A percentile compares a stretch with the other conserved stretches of the same genome.
phyloP scores from a whole-genome alignment of 2,329 filamentous ascomycete species.

The Neonectria punicea region DNA sequence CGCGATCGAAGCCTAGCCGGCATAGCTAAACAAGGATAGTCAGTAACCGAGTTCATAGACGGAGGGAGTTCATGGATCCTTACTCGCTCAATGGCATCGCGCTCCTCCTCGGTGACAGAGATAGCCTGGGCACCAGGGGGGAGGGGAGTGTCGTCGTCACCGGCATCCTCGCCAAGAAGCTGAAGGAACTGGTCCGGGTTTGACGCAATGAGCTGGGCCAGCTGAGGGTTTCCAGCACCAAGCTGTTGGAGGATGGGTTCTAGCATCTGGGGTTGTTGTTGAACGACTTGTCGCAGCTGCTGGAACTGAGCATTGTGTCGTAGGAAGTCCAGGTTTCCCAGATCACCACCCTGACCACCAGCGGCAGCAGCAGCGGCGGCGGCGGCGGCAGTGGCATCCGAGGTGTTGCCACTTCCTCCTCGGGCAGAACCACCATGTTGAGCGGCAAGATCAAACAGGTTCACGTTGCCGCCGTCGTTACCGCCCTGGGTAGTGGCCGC shows the following conservation, averaged over 20 bases:
- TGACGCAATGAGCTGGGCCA: constrained; percentile 90
- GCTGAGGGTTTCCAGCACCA: constrained; percentile 91
- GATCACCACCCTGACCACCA: constrained; percentile 63
- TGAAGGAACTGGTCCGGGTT: constrained; percentile 95
- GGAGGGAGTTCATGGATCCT: constrained; percentile 34
- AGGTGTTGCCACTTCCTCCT: constrained; percentile 53
- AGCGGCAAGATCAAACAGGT: constrained; percentile 93
- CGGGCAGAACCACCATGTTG: constrained; percentile 68
- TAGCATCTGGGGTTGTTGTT: constrained; percentile 98
- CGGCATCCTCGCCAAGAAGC: constrained; percentile 86
- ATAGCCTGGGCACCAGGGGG: constrained; percentile 92
- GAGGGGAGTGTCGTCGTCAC: constrained; percentile 79
- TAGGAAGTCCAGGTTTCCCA: constrained; percentile 90
- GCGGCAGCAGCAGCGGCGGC: constrained; percentile 59
- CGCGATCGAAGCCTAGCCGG: constrained; percentile 90
- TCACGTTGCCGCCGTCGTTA: constrained; percentile 77
- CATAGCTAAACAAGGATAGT: constrained; percentile 71
- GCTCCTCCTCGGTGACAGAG: constrained; percentile 92
- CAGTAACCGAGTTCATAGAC: constrained; percentile 32
- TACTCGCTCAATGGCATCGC: constrained; percentile 96
- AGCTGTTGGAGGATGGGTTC: constrained; percentile 98
- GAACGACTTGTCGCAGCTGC: constrained; percentile 94
- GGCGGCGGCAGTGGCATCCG: constrained; percentile 53
- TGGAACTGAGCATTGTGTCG: constrained; percentile 98
- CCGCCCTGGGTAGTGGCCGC: constrained; percentile 57